Evolutionary conservation across 495 filamentous ascomycete genomes (phyloP), one percentile per base, ranked within the genome.

Genomic region (Daldinia concentrica): DNA sequence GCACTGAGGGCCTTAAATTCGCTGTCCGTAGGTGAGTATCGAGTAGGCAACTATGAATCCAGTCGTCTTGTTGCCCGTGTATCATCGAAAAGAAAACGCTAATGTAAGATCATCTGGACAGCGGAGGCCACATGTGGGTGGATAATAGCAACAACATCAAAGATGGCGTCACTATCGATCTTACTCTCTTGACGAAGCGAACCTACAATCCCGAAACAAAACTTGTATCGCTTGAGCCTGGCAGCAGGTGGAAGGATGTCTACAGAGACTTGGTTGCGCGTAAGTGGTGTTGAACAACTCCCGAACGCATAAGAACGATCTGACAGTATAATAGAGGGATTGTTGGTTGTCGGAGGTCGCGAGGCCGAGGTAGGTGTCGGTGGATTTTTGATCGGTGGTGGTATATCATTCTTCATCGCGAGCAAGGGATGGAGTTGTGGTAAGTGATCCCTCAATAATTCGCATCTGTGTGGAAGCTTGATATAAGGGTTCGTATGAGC

Each of bases 311-410:
- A 12, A 48, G 41, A 6, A 12, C n/a, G 15, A 56, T 56, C 52
- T 19, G 11, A 32, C 5, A 9, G 30, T 56, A 34, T 36, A 32
- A 30, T 7, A 71, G 62, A 83, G 26, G 81, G 83, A 9, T 71
- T 87, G 5, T 82, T 85, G 9, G 76, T 88, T 4, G 76, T 80
- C 19, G 90, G 89, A 9, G 88, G 88, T 9, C 83, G 90, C n/a
- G 81, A 81, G 17, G 64, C 81, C 0, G 76, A 76, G 7, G 83
- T 91, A 45, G 90, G 89, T 26, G 85, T 90, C 2, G 83, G 86
- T 27, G 90, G 89, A 11, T 74, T 89, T 15, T 79, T 82, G n/a
- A 83, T 88, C 6, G 88, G 88, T 19, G 87, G 86, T 32, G 87
- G 87, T 0, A 73, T 88, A 43, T 86, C 79, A 61, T 86, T 82